A percentile compares a stretch with the other conserved stretches of the same genome.
Evolutionary conservation across 2,329 filamentous ascomycete species (phyloP).

Genomic region (Phaeosphaeriaceae sp.): DNA sequence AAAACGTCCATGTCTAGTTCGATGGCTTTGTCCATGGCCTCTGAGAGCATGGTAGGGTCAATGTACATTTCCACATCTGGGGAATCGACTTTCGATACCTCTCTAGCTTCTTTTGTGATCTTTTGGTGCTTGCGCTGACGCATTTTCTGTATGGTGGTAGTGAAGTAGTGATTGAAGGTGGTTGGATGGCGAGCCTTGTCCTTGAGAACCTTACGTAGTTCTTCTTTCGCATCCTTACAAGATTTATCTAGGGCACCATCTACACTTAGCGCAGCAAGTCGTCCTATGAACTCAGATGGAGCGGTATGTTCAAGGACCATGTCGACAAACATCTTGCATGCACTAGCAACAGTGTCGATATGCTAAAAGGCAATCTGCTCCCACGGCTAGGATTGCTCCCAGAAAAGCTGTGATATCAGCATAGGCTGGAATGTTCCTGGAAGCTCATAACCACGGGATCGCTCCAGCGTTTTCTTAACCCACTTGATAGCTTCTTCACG

Average conservation of each 20-base stretch:
- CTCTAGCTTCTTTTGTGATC: not conserved
- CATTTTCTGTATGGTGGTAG: constrained; percentile 1
- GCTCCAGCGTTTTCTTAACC: constrained; percentile 48
- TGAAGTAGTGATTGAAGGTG: constrained; percentile 56
- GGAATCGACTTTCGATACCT: not conserved
- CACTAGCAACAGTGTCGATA: constrained; percentile 43
- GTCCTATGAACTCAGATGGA: constrained; percentile 44
- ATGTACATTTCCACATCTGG: not conserved
- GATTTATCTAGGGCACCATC: too few species aligned
- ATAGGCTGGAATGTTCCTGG: constrained; percentile 66
- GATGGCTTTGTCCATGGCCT: not conserved
- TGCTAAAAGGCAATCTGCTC: constrained; percentile 45
- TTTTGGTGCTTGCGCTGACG: constrained; percentile 2
- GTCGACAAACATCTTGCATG: constrained; percentile 45
- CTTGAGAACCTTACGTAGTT: constrained; percentile 54
- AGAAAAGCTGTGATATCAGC: constrained; percentile 65
- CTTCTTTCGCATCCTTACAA: constrained; percentile 34
- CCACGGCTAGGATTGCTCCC: constrained; percentile 64
- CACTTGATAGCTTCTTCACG: constrained; percentile 47
- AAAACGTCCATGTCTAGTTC: constrained; percentile 45
- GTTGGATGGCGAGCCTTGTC: constrained; percentile 57
- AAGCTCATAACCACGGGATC: constrained; percentile 61
- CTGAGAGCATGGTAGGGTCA: too few species aligned
- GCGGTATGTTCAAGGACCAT: constrained; percentile 47
- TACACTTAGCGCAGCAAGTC: too few species aligned